phyloP scores from a whole-genome alignment of 495 filamentous ascomycete genomes.

The Aspergillus bertholletiae region DNA sequence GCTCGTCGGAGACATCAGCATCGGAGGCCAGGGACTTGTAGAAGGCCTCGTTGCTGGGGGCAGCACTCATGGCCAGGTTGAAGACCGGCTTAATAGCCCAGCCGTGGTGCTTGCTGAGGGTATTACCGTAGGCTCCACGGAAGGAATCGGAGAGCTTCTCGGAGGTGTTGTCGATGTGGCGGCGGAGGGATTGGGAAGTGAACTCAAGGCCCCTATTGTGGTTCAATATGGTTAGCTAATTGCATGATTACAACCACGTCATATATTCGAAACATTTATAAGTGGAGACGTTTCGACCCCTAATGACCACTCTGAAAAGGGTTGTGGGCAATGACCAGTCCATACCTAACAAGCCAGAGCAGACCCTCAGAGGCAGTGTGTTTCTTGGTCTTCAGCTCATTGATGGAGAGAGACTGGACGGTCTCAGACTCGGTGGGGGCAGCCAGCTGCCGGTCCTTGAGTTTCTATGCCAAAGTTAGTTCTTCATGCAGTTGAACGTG shows the following conservation, averaged over 20 bases:
- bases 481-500: not conserved
- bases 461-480: constrained; percentile 63
- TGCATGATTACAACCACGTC: not conserved
- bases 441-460: constrained; percentile 75
- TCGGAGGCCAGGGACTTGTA: constrained; percentile 41
- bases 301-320: not conserved
- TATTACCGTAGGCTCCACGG: constrained; percentile 74
- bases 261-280: not conserved
- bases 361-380: constrained; percentile 84
- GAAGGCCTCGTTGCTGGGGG: constrained; percentile 88
- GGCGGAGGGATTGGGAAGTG: constrained; percentile 76
- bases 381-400: constrained; percentile 83
- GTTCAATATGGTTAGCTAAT: not conserved
- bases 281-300: not conserved
- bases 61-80: constrained; percentile 84
- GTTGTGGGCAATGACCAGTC: constrained; percentile 3
- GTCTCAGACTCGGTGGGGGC: constrained; percentile 73
- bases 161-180: constrained; percentile 61
- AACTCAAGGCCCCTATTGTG: constrained; percentile 81
- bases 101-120: constrained; percentile 87
- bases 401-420: constrained; percentile 76
- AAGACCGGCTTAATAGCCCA: constrained; percentile 87
- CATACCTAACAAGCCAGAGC: constrained; percentile 85
- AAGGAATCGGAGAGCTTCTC: constrained; percentile 85
- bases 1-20: constrained; percentile 63